Evolutionary conservation across 805 yeast species (phyloP).

Genomic region (Wickerhamiella vanderwaltii): DNA sequence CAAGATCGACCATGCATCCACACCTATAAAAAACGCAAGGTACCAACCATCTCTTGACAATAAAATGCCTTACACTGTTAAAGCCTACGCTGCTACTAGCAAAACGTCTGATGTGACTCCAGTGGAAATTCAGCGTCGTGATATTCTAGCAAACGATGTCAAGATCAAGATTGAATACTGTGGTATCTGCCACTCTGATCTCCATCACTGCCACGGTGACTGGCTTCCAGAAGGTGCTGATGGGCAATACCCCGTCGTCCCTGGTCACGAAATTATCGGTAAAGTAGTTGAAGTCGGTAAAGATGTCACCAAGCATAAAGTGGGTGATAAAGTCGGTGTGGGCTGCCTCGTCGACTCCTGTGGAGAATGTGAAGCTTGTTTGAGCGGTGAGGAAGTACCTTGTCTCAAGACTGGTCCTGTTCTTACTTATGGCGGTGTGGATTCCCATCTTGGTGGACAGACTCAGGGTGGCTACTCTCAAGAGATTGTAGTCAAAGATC

Average conservation of each 20-base stretch:
- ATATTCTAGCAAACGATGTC: constrained; percentile 25
- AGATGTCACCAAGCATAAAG: constrained; percentile 36
- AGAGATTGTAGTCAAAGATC: constrained; percentile 37
- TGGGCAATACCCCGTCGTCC: constrained; percentile 28
- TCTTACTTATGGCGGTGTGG: constrained; percentile 39
- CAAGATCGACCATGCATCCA: too few relatives aligned
- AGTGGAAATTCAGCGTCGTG: constrained; percentile 15
- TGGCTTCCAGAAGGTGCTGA: constrained; percentile 33
- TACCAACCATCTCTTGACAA: too few relatives aligned
- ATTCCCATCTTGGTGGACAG: constrained; percentile 48
- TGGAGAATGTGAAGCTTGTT: constrained; percentile 44
- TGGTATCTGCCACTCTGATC: constrained; percentile 46
- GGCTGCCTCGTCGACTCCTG: constrained; percentile 63
- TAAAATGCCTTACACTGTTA: not conserved
- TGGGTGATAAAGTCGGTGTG: constrained; percentile 71
- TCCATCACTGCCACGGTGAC: constrained; percentile 39
- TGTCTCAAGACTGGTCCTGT: constrained; percentile 32
- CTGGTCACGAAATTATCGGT: constrained; percentile 39
- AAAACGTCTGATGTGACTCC: constrained; percentile 5
- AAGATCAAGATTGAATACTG: constrained; percentile 19
- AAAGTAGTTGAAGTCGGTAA: constrained; percentile 38
- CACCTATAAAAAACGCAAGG: too few relatives aligned
- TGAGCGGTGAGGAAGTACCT: constrained; percentile 41
- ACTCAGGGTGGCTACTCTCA: constrained; percentile 38
- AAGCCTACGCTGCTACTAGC: constrained; percentile 9